Percentiles rank a stretch among this genome's conserved stretches.
phyloP scores from a whole-genome alignment of 2,329 filamentous ascomycete genomes.

The Calonectria leucothoes region DNA sequence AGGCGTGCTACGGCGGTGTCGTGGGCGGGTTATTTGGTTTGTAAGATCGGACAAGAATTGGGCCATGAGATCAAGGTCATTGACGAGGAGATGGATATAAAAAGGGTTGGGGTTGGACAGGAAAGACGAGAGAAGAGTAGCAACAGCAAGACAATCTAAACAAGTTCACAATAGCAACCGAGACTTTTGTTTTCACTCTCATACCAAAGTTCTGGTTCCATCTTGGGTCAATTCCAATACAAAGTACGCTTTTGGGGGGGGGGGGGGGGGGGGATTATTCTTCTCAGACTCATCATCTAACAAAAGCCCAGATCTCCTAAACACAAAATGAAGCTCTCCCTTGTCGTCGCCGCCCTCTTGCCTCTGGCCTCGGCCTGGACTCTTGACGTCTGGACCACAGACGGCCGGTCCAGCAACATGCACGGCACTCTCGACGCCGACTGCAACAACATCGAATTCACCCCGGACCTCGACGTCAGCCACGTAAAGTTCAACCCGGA shows the following conservation, averaged over 20 bases:
- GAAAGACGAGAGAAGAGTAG: background rate
- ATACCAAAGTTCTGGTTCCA: too few species aligned
- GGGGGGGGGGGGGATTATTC: too few species aligned
- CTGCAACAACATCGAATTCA: slow-evolving; percentile 9
- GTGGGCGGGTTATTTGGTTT: background rate
- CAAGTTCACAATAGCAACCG: background rate
- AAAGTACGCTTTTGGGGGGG: background rate
- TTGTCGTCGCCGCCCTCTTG: background rate
- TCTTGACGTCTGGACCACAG: slow-evolving; percentile 8
- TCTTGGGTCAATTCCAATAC: background rate
- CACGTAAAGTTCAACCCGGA: slow-evolving; percentile 13
- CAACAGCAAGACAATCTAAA: background rate
- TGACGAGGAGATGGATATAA: background rate
- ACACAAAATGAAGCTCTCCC: slow-evolving; percentile 7
- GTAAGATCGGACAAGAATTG: slow-evolving; percentile 15
- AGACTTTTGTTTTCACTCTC: too few species aligned
- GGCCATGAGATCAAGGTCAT: background rate
- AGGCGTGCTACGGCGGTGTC: background rate
- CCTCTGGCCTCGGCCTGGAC: slow-evolving; percentile 8
- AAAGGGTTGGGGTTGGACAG: background rate
- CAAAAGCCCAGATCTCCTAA: background rate
- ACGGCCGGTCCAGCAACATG: slow-evolving; percentile 12
- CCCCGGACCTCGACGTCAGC: slow-evolving; percentile 6
- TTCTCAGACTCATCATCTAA: background rate
- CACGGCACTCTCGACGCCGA: background rate